Conservation (phyloP, 2,329 filamentous ascomycete genomes). For the Penicillium sp. region DNA sequence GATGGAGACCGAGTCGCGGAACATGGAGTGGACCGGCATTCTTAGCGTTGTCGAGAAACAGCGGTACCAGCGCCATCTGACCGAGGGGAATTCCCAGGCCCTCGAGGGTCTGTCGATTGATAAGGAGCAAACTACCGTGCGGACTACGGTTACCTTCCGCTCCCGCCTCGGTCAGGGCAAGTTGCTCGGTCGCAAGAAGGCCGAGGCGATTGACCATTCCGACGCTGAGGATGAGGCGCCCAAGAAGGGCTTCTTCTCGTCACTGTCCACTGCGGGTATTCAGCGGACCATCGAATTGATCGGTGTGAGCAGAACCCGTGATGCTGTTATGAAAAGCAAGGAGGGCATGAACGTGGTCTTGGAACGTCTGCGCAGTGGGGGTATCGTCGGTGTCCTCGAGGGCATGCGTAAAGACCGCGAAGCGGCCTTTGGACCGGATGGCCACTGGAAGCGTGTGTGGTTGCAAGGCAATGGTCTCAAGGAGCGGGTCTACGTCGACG, state of each 20-base stretch:
- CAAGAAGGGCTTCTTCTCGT: constrained; percentile 60
- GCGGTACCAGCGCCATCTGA: constrained; percentile 52
- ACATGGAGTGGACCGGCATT: constrained; percentile 68
- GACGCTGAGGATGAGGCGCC: constrained; percentile 54
- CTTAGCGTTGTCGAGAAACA: constrained; percentile 65
- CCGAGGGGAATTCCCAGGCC: constrained; percentile 23
- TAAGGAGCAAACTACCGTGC: constrained; percentile 57
- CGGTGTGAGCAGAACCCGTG: constrained; percentile 61
- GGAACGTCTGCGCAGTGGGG: constrained; percentile 64
- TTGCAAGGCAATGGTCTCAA: constrained; percentile 35
- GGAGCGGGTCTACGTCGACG: constrained; percentile 27
- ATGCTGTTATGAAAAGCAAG: constrained; percentile 63
- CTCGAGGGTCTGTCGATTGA: constrained; percentile 40
- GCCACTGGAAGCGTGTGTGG: constrained; percentile 48
- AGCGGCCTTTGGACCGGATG: constrained; percentile 39
- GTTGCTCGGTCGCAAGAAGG: constrained; percentile 47
- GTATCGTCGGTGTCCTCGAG: constrained; percentile 69
- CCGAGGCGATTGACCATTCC: constrained; percentile 39
- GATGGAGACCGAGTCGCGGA: constrained; percentile 67
- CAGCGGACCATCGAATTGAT: constrained; percentile 67
- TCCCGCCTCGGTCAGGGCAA: constrained; percentile 62
- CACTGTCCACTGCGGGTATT: constrained; percentile 61
- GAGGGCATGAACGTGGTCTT: constrained; percentile 69
- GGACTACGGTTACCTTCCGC: constrained; percentile 63
- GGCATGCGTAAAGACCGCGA: constrained; percentile 67